Evolutionary conservation across 768 basidiomycete species (phyloP).

Genomic region (Serendipita sp.): DNA sequence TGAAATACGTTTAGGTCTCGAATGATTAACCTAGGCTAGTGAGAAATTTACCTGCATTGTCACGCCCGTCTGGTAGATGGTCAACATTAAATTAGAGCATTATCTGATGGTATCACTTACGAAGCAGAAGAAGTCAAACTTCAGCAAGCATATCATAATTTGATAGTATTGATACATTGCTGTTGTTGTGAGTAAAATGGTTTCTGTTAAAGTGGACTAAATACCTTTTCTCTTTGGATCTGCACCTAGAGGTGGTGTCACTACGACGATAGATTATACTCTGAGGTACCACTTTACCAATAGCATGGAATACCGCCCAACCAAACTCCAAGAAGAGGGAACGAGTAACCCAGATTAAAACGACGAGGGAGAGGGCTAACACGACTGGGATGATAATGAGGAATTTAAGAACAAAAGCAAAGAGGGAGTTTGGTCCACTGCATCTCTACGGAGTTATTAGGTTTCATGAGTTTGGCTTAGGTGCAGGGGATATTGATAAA

Average conservation of each 20-base stretch:
- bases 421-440: slow-evolving; percentile 39
- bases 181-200: slow-evolving; percentile 18
- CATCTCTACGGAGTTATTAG: slow-evolving; percentile 25
- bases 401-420: slow-evolving; percentile 42
- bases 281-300: slow-evolving; percentile 26
- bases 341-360: slow-evolving; percentile 51
- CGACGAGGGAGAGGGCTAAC: slow-evolving; percentile 48
- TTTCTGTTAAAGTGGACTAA: background rate
- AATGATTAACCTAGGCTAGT: background rate
- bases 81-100: background rate
- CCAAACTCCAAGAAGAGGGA: slow-evolving; percentile 70
- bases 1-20: background rate
- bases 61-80: slow-evolving; percentile 33
- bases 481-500: slow-evolving; percentile 15
- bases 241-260: slow-evolving; percentile 23
- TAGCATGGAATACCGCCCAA: slow-evolving; percentile 84
- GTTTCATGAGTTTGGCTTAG: too few relatives aligned
- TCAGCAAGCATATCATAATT: slow-evolving; percentile 72
- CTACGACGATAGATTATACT: background rate
- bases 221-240: slow-evolving; percentile 71
- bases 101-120: background rate
- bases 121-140: slow-evolving; percentile 83
- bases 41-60: slow-evolving; percentile 55
- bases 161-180: slow-evolving; percentile 84
- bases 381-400: slow-evolving; percentile 59